Evolutionary conservation across 2,329 filamentous ascomycete species (phyloP), one percentile per base, ranked within the genome.

Genomic region (Claviceps africana): DNA sequence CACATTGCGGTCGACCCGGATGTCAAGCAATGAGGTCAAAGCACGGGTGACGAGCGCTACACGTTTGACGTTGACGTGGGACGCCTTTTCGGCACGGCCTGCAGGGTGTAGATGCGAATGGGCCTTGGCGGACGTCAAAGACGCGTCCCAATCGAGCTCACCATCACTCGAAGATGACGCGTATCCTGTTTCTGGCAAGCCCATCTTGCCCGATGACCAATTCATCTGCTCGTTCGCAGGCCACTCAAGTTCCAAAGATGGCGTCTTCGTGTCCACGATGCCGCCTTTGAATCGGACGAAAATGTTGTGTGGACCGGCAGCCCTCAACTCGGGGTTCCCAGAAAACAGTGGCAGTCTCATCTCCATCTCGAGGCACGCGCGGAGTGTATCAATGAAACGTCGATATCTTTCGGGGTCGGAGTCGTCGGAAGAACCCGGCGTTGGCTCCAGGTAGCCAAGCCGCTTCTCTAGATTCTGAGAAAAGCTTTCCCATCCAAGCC

Each of bases 301-400:
- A 25, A 65, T 60, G 51, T 66, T 66, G 52, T 64, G 57, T 51
- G 64, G 65, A 1, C 63, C 63, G 4, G 64, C 63, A 39, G 51
- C 47, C 55, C 60, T 6, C 55, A 55, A 2, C 53, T 53, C 3
- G 51, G 53, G 57, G 9, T 55, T 56, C 15, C 59, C 52, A 45
- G 67, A 67, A 3, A 54, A 58, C 13, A 61, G 53, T 1, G 53
- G 52, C 59, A 62, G 62, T 25, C 71, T 71, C 49, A 70, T 61
- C 57, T 81, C 77, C 68, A 76, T 73, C 19, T 64, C 64, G 33
- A 68, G 63, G 48, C 72, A 74, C 9, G 66, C 66, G 31, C 69
- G 65, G 40, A 75, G 17, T n/a, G 55, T 59, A 40, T 56, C 53
- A 25, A 56, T 37, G 31, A 68, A 65, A 31, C 54, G 51, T n/a